phyloP scores from a whole-genome alignment of 2,329 filamentous ascomycete species.

The Hymenoscyphus infarciens region DNA sequence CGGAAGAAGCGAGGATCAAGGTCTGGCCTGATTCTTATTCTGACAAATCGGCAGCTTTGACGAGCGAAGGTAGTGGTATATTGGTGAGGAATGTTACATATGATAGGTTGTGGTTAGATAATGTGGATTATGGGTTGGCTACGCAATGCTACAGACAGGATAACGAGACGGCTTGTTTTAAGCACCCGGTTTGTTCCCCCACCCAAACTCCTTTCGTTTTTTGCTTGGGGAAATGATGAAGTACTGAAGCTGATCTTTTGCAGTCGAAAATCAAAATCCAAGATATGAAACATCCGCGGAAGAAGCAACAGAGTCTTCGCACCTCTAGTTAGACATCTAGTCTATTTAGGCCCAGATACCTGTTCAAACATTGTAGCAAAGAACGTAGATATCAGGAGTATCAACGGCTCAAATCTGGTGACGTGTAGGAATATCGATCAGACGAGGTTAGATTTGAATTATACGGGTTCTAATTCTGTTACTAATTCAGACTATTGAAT shows the following conservation, averaged over 20 bases:
- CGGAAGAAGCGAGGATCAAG: neutral
- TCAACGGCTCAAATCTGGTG: neutral
- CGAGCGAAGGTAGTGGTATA: neutral
- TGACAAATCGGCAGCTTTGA: neutral
- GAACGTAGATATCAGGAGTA: constrained; percentile 15
- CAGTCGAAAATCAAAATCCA: neutral
- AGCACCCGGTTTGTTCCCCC: neutral
- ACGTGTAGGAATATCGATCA: neutral
- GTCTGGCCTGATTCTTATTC: neutral
- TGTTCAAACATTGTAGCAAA: constrained; percentile 15
- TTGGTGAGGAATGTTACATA: neutral
- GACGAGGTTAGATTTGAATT: constrained; percentile 1
- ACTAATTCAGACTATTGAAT: too few species aligned
- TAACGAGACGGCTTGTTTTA: neutral
- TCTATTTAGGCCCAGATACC: constrained; percentile 12
- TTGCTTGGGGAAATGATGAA: neutral
- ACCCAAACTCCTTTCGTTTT: neutral
- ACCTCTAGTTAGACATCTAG: constrained; percentile 38
- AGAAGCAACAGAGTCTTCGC: neutral
- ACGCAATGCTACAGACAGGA: neutral
- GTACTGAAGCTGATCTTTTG: too few species aligned
- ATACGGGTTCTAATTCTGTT: neutral
- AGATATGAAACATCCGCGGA: neutral
- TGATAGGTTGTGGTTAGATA: neutral
- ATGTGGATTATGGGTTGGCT: neutral